These are phyloP conservation scores for Botryotinia globosa DNA, from an alignment of 2,329 filamentous ascomycete genomes.

Conservation along the genomic window DNA sequence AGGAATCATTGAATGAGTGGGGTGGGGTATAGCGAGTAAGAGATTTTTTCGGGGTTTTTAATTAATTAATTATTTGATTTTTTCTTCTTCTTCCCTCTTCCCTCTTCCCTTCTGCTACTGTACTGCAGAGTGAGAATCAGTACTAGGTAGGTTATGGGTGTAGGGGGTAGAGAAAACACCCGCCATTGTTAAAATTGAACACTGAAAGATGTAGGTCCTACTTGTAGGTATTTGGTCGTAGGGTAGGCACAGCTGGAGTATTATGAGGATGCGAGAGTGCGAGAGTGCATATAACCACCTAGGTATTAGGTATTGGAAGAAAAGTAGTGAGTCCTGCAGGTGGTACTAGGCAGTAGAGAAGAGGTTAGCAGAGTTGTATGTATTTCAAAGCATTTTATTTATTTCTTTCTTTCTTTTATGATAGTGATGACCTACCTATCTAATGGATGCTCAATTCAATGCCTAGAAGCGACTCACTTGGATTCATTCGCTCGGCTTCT, in stretches of 20 bases:
- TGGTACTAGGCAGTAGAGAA: background rate
- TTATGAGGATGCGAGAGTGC: background rate
- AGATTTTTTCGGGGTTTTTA: background rate
- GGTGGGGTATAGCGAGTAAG: background rate
- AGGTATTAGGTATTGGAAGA: background rate
- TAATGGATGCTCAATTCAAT: too few relatives aligned
- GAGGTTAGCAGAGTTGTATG: background rate
- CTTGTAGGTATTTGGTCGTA: too few relatives aligned
- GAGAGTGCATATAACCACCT: background rate
- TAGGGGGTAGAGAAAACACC: background rate
- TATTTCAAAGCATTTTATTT: background rate
- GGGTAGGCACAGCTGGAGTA: too few relatives aligned
- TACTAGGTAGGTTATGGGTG: background rate
- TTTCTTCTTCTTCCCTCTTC: background rate
- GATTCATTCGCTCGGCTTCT: background rate
- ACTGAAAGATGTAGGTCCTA: background rate
- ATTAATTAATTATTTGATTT: too few relatives aligned
- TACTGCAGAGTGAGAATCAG: background rate
- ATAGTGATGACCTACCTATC: background rate
- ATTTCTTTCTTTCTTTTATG: too few relatives aligned
- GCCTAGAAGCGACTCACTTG: too few relatives aligned
- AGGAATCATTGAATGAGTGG: background rate
- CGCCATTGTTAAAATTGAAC: background rate
- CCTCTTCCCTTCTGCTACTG: background rate
- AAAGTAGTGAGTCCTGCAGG: background rate